phyloP scores from a whole-genome alignment of 805 yeast species.

The Naumovozyma baii region DNA sequence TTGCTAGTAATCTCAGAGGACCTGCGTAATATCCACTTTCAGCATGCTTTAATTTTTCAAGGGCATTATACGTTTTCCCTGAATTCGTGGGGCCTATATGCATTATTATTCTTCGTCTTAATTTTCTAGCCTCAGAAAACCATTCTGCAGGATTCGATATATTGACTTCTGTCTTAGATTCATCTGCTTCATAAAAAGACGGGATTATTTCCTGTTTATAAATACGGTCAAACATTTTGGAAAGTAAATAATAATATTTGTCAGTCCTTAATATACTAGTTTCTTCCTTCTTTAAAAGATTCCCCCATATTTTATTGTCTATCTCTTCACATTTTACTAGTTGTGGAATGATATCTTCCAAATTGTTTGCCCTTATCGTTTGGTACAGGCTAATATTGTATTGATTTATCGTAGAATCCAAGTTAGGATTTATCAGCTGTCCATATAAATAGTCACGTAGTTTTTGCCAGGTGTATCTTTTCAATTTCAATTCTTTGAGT shows the following conservation, averaged over 20 bases:
- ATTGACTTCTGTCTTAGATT: conserved; percentile 27
- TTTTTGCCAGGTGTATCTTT: conserved; percentile 6
- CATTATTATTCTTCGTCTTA: conserved; percentile 72
- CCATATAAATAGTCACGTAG: conserved; percentile 8
- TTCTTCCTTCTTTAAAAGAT: neutral
- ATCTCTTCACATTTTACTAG: conserved; percentile 3
- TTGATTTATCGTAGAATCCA: conserved; percentile 1
- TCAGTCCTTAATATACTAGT: neutral
- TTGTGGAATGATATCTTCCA: conserved; percentile 10
- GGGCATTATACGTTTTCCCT: conserved; percentile 85
- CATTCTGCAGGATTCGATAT: conserved; percentile 58
- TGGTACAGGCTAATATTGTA: conserved; percentile 8
- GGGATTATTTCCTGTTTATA: conserved; percentile 22
- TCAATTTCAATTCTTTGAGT: conserved; percentile 1
- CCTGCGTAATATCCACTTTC: conserved; percentile 87
- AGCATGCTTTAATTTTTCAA: conserved; percentile 54
- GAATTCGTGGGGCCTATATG: conserved; percentile 97
- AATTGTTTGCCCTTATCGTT: conserved; percentile 12
- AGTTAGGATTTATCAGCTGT: conserved; percentile 8
- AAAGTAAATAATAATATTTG: conserved; percentile 11
- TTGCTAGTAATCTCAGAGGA: conserved; percentile 79
- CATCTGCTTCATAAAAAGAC: neutral
- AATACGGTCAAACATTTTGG: conserved; percentile 13
- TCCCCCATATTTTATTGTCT: conserved; percentile 1
- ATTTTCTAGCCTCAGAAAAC: conserved; percentile 77